These are phyloP conservation scores for Planoprotostelium fungivorum DNA, from an alignment of 78 protist species.

Conservation along the genomic window DNA sequence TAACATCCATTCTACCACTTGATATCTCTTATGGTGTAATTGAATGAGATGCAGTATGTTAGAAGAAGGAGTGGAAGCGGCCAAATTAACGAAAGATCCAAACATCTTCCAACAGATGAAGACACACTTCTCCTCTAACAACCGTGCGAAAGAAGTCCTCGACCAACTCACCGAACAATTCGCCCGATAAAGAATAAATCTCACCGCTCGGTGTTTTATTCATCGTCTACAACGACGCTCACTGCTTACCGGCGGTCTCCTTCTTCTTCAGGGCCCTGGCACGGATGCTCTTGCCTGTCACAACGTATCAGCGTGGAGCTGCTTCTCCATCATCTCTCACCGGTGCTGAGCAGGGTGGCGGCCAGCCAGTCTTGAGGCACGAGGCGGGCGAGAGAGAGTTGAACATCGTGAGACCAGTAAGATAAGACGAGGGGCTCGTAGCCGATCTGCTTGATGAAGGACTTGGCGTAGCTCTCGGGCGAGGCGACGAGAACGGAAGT, in stretches of 20 bases:
- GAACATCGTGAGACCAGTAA: slow-evolving; percentile 60
- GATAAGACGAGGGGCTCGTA: slow-evolving; percentile 44
- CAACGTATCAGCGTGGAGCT: slow-evolving; percentile 12
- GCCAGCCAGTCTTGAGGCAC: not conserved
- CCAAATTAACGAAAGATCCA: not conserved
- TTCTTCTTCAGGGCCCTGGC: slow-evolving; percentile 22
- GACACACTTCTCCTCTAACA: not conserved
- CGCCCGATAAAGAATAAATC: too few species aligned
- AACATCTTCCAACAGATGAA: not conserved
- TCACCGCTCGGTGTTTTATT: too few species aligned
- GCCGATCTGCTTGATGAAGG: slow-evolving; percentile 53
- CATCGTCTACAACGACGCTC: too few species aligned
- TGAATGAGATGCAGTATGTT: not conserved
- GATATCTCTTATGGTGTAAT: too few species aligned
- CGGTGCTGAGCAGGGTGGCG: not conserved
- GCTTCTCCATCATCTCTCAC: not conserved
- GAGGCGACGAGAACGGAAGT: slow-evolving; percentile 52
- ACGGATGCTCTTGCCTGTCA: slow-evolving; percentile 36
- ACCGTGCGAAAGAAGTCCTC: not conserved
- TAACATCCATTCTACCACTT: too few species aligned
- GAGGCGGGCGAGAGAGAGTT: not conserved
- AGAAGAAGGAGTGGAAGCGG: not conserved
- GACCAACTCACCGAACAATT: not conserved
- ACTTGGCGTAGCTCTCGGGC: slow-evolving; percentile 45
- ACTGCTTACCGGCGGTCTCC: too few species aligned